phyloP scores from a whole-genome alignment of 768 basidiomycete genomes.

The Holtermannia corniformis region DNA sequence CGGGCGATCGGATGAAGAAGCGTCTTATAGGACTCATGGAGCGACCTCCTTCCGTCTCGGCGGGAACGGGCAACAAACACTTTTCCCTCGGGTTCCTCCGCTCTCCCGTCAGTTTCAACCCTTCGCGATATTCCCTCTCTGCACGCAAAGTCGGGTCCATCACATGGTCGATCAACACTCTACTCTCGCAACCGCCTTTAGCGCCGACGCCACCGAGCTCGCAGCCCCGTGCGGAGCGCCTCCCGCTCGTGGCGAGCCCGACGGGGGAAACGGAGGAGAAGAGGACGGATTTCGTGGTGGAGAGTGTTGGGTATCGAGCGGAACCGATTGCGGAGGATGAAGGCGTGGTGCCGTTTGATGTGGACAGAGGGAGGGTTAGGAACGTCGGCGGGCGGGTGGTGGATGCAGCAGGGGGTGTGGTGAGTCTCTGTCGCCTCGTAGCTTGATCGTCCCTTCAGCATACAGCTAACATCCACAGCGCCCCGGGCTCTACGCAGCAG shows the following conservation, averaged over 20 bases:
- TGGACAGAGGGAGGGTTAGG: constrained; percentile 44
- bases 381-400: constrained; percentile 43
- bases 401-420: constrained; percentile 33
- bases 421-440: constrained; percentile 16
- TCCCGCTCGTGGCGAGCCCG: constrained; percentile 45
- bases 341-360: constrained; percentile 41
- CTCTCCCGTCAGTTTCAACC: constrained; percentile 27
- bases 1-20: constrained; percentile 40
- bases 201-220: constrained; percentile 5
- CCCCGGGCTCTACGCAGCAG: constrained; percentile 70
- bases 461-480: constrained; percentile 22
- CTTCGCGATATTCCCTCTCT: neutral
- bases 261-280: constrained; percentile 52
- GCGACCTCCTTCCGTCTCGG: constrained; percentile 10
- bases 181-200: constrained; percentile 16
- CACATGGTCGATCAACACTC: constrained; percentile 33
- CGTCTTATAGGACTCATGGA: constrained; percentile 42
- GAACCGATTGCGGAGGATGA: constrained; percentile 46
- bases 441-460: neutral
- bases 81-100: constrained; percentile 38
- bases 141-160: constrained; percentile 11
- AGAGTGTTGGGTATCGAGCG: constrained; percentile 74
- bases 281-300: constrained; percentile 68
- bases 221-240: constrained; percentile 13
- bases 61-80: constrained; percentile 7